Evolutionary conservation across 2,329 filamentous ascomycete species (phyloP), one percentile per base, ranked within the genome.

Genomic region (Fusarium robinianum): DNA sequence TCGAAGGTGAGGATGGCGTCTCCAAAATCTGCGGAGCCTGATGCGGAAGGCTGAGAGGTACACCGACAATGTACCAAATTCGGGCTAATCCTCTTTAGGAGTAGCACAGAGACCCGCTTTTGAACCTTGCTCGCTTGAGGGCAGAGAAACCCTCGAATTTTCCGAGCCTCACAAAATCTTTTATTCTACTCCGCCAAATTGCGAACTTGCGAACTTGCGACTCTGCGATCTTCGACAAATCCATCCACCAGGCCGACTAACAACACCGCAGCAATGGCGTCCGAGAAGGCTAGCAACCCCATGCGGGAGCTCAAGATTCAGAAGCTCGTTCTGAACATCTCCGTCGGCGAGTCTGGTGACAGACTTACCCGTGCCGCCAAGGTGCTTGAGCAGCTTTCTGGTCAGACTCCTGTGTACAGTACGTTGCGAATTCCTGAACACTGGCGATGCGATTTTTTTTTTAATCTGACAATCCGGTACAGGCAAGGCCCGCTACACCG

Each of bases 331-430:
- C 88, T 96, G 74, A 96, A 96, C 87, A 96, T 96, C 79, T 96
- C 89, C 67, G 94, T 99, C 69, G 94, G 94, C 80, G 94, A 99
- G 84, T 97, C 92, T 87, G 94, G 94, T 89, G 94, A 99, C 81
- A 95, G 94, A 86, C 87, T 99, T 74, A 99, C 94, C 68, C 89
- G 94, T 87, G 94, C 94, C 73, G 94, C 94, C 72, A 99, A 99
- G 86, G 94, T 99, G 84, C 84, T 99, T 67, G 94, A 99, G 83
- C 94, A 99, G 84, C 83, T 99, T 75, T 90, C 84, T 77, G 94
- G 94, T 91, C 94, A 99, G 83, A 97, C 94, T 67, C 94, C 94
- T 68, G 94, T 99, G 79, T 99, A 99, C 90, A 95, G 89, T 92
- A 84, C 62, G 83, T 79, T 55, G 14, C 37, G 19, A 43, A 47